These are phyloP conservation scores for Penicillium sp. DNA, from an alignment of 2,329 filamentous ascomycete species.

Conservation along the genomic window DNA sequence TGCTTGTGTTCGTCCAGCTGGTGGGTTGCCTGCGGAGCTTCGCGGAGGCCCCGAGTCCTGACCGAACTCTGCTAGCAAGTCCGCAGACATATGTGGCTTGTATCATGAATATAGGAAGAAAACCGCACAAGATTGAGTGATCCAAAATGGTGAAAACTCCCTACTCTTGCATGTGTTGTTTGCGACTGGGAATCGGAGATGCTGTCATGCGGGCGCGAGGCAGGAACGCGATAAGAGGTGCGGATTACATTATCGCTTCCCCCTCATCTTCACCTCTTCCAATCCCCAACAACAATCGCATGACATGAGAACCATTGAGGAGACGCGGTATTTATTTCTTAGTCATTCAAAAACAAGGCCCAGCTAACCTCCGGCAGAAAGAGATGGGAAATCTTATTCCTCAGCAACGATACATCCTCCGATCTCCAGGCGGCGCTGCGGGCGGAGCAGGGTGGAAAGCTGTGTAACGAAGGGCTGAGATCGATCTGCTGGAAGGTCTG, in stretches of 20 bases:
- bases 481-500: conserved; percentile 90
- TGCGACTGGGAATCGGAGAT: conserved; percentile 4
- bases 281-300: conserved; percentile 15
- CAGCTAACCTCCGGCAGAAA: conserved; percentile 47
- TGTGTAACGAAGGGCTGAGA: conserved; percentile 71
- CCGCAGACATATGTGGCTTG: conserved; percentile 50
- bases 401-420: conserved; percentile 55
- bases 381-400: conserved; percentile 67
- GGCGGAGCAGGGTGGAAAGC: conserved; percentile 59
- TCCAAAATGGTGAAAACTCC: not conserved
- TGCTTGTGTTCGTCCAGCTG: conserved; percentile 10
- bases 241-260: conserved; percentile 25
- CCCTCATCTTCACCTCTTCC: conserved; percentile 14
- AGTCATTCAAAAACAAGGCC: not conserved
- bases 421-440: conserved; percentile 66
- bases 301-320: conserved; percentile 57
- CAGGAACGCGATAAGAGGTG: conserved; percentile 21
- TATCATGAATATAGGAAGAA: conserved; percentile 1
- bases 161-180: not conserved
- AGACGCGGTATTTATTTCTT: conserved; percentile 49
- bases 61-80: conserved; percentile 56
- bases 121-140: not conserved
- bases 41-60: conserved; percentile 20
- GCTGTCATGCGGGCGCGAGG: conserved; percentile 5
- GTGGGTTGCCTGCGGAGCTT: conserved; percentile 11